phyloP scores from a whole-genome alignment of 2,329 filamentous ascomycete genomes.

The Didymella keratinophila region DNA sequence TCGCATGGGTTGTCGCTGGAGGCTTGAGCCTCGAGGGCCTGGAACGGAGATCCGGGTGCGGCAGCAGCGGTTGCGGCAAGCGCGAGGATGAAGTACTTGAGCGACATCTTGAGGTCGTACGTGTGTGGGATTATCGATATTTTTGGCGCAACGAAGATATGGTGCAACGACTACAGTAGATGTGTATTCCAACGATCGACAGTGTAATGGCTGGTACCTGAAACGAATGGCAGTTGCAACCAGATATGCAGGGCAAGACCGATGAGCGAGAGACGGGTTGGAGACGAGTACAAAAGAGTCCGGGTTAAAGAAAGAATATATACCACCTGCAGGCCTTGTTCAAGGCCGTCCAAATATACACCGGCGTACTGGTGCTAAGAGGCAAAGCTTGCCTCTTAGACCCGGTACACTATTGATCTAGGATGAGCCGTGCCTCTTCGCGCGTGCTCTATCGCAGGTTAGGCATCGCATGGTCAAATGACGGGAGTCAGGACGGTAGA shows the following conservation, averaged over 20 bases:
- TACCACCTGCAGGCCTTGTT: conserved; percentile 9
- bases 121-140: background rate
- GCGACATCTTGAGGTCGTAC: conserved; percentile 30
- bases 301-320: conserved; percentile 20
- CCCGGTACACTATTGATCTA: conserved; percentile 19
- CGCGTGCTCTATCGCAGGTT: conserved; percentile 19
- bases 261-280: conserved; percentile 16
- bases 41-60: conserved; percentile 26
- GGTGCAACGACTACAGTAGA: conserved; percentile 14
- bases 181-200: conserved; percentile 19
- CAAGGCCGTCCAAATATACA: conserved; percentile 12
- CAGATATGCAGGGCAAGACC: conserved; percentile 5
- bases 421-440: conserved; percentile 19
- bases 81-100: conserved; percentile 35
- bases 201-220: conserved; percentile 9
- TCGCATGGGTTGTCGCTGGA: conserved; percentile 43
- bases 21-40: conserved; percentile 30
- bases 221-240: conserved; percentile 22
- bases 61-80: conserved; percentile 35
- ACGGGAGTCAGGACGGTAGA: conserved; percentile 15
- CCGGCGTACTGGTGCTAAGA: conserved; percentile 15
- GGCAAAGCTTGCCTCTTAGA: conserved; percentile 21
- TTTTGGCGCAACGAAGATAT: conserved; percentile 16
- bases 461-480: conserved; percentile 19
- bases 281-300: conserved; percentile 5